Base-by-base conservation (phyloP, 345 rosid species). In the Zanthoxylum bungeanum region DNA sequence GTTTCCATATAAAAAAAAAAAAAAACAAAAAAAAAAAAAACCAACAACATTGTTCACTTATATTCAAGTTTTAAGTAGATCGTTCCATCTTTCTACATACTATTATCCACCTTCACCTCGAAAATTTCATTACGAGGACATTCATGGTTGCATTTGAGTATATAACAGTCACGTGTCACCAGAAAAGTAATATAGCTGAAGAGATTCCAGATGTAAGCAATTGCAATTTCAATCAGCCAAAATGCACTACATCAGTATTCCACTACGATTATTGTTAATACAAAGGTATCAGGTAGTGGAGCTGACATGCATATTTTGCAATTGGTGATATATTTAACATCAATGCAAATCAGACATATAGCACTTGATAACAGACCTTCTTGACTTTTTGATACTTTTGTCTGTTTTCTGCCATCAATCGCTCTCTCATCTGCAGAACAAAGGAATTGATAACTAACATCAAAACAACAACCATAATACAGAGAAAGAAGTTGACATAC, bases 321-420 rank as follows among this genome's bases (percentile, higher is more conserved):
- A 65, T 55, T 7, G 36, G 42, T 19, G 22, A 40, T 31, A 25
- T 19, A 40, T 52, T 25, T 39, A 30, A 27, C 1, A 59, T 46
- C 71, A 24, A 14, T 28, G 44, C 46, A 39, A 70, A 49, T 36
- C 49, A 63, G 37, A 27, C 28, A 51, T 5, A 34, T n/a, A 67
- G 40, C 14, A 70, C 62, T 68, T 27, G 39, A 66, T 17, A 56
- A 77, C 82, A 52, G 64, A 95, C 99, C 98, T 95, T 92, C 83
- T 92, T 92, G 55, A 95, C 93, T 89, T 87, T 87, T 74, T 95
- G 98, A 85, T 95, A 95, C 76, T 84, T 86, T 76, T 95, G 97
- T 74, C 97, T 82, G 81, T 95, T 95, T 82, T 92, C 98, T 67
- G 97, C 97, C 93, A 95, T 95, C 87, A 89, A 77, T 69, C 83